A percentile compares a stretch with the other conserved stretches of the same genome.
phyloP scores from a whole-genome alignment of 495 filamentous ascomycete species.

The Penicillium cosmopolitanum region DNA sequence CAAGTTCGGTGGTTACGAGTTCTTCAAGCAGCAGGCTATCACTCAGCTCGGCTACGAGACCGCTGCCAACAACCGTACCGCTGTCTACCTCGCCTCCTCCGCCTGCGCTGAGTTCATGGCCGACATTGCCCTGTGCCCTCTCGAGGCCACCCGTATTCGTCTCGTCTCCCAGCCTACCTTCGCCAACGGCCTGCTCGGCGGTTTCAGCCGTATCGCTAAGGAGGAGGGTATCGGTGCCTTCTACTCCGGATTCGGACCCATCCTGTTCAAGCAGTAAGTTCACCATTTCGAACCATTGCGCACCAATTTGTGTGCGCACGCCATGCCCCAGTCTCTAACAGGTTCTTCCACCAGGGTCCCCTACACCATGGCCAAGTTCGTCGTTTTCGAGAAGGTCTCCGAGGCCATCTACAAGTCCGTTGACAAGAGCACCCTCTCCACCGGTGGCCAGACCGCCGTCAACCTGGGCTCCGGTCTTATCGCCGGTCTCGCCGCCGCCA shows the following conservation, averaged over 20 bases:
- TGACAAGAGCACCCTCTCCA: constrained; percentile 78
- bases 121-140: constrained; percentile 90
- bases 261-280: constrained; percentile 92
- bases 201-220: constrained; percentile 84
- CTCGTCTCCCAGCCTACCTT: constrained; percentile 90
- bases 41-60: constrained; percentile 78
- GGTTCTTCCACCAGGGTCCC: constrained; percentile 67
- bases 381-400: constrained; percentile 96
- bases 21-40: constrained; percentile 94
- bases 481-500: constrained; percentile 94
- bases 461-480: constrained; percentile 96
- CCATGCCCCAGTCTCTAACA: constrained; percentile 9
- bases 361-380: constrained; percentile 99
- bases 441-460: constrained; percentile 77
- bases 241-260: constrained; percentile 94
- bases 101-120: constrained; percentile 90
- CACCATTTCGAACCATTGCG: not conserved
- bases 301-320: not conserved
- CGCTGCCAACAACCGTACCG: constrained; percentile 83
- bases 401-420: constrained; percentile 72
- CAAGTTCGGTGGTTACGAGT: constrained; percentile 95
- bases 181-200: constrained; percentile 77
- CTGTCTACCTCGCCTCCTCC: constrained; percentile 85
- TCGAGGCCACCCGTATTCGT: constrained; percentile 94
- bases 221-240: constrained; percentile 85